Percentiles rank a stretch among this genome's conserved stretches.
Evolutionary conservation across 768 basidiomycete genomes (phyloP).

Genomic region (Wakefieldia striispora): DNA sequence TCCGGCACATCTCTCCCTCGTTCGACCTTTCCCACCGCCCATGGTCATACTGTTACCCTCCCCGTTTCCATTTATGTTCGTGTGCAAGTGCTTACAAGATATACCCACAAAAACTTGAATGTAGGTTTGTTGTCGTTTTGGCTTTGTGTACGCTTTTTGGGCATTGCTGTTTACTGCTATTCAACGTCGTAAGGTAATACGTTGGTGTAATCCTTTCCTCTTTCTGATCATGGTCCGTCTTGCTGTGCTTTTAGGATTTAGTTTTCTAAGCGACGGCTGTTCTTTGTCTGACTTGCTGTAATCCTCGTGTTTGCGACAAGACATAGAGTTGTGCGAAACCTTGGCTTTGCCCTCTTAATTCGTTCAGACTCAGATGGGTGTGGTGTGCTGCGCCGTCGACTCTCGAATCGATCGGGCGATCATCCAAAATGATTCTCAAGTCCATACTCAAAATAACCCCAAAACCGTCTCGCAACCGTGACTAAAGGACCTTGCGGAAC

Average conservation of each 20-base stretch:
- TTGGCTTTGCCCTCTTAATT: too few relatives aligned
- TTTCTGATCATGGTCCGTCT: not conserved
- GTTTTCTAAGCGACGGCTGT: not conserved
- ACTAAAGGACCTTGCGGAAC: too few relatives aligned
- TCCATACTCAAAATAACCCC: too few relatives aligned
- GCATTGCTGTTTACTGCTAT: constrained; percentile 12
- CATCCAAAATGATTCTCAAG: too few relatives aligned
- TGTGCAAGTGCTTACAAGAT: constrained; percentile 5
- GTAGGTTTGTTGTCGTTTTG: constrained; percentile 15
- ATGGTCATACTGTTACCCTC: not conserved
- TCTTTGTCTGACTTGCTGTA: constrained; percentile 8
- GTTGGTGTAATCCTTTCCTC: not conserved
- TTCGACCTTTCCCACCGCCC: not conserved
- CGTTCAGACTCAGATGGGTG: too few relatives aligned
- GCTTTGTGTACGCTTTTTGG: constrained; percentile 15
- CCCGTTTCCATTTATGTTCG: constrained; percentile 1
- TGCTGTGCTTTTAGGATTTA: constrained; percentile 1
- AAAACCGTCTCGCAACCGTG: too few relatives aligned
- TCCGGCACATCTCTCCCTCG: not conserved
- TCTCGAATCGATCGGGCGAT: too few relatives aligned
- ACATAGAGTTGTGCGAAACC: not conserved
- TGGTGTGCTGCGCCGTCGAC: too few relatives aligned
- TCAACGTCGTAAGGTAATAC: constrained; percentile 1
- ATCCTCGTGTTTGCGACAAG: constrained; percentile 10
- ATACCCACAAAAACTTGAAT: constrained; percentile 11